Conservation (phyloP, 371 early-diverging fungal species). For the Mucor sp. region DNA sequence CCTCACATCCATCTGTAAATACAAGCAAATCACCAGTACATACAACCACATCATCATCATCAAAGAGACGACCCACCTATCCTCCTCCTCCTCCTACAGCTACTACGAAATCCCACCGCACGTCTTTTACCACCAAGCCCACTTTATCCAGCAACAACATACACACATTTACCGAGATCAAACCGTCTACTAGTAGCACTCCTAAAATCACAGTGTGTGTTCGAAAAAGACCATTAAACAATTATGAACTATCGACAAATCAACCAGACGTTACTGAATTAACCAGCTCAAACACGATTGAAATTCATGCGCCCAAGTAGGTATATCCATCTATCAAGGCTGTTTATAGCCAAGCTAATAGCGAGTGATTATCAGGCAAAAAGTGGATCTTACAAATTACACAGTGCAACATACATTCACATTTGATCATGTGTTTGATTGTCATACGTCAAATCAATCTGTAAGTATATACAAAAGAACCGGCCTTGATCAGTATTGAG, state of each 20-base stretch:
- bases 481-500: not conserved
- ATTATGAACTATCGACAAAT: conserved; percentile 70
- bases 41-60: too few relatives aligned
- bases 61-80: not conserved
- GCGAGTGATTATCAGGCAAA: conserved; percentile 51
- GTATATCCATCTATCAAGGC: not conserved
- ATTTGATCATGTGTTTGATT: conserved; percentile 97
- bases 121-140: not conserved
- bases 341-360: not conserved
- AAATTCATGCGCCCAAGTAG: conserved; percentile 77
- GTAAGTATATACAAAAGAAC: not conserved
- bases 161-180: not conserved
- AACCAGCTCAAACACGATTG: conserved; percentile 65
- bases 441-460: conserved; percentile 71
- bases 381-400: conserved; percentile 94
- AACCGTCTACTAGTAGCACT: not conserved
- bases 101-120: not conserved
- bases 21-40: not conserved
- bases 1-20: not conserved
- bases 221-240: conserved; percentile 92
- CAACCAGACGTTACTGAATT: conserved; percentile 83
- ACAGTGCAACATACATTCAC: conserved; percentile 93
- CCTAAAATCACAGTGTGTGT: conserved; percentile 90
- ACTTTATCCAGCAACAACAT: not conserved
- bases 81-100: not conserved